phyloP scores from a whole-genome alignment of 2,329 filamentous ascomycete genomes.

The Phyllosticta citrichinensis region DNA sequence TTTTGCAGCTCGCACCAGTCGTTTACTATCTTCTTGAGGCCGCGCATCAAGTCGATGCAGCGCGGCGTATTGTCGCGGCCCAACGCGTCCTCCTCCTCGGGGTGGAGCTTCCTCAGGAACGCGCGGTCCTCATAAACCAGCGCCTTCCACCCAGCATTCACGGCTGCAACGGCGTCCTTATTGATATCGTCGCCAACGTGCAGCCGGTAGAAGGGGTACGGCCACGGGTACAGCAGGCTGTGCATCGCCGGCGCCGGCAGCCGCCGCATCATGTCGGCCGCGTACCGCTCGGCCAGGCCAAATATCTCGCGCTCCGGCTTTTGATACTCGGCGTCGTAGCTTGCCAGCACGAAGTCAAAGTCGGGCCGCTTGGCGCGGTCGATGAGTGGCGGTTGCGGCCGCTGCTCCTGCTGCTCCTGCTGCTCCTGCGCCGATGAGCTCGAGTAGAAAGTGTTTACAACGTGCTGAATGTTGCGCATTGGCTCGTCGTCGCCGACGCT shows the following conservation, averaged over 20 bases:
- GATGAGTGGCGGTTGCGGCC: neutral
- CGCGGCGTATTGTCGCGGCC: neutral
- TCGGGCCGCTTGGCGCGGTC: constrained; percentile 18
- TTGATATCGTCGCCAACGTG: constrained; percentile 46
- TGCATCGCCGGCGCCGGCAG: neutral
- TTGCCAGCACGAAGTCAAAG: constrained; percentile 51
- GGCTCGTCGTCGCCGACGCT: constrained; percentile 23
- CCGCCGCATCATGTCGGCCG: constrained; percentile 13
- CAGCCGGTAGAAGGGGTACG: constrained; percentile 17
- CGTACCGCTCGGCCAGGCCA: constrained; percentile 35
- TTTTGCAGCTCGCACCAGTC: neutral
- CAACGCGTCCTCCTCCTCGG: neutral
- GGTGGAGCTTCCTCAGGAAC: neutral
- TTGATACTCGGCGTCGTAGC: constrained; percentile 51
- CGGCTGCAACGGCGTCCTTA: constrained; percentile 42
- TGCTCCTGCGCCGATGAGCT: neutral
- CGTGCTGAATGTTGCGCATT: neutral
- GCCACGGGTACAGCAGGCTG: neutral
- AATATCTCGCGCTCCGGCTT: constrained; percentile 52
- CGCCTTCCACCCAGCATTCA: constrained; percentile 38
- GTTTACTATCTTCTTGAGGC: neutral
- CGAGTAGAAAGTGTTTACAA: too few species aligned
- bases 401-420: neutral
- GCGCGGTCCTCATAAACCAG: constrained; percentile 32
- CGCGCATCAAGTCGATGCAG: neutral